Evolutionary conservation across 1,284 basidiomycete genomes (phyloP).

Genomic region (Ganoderma sinense): DNA sequence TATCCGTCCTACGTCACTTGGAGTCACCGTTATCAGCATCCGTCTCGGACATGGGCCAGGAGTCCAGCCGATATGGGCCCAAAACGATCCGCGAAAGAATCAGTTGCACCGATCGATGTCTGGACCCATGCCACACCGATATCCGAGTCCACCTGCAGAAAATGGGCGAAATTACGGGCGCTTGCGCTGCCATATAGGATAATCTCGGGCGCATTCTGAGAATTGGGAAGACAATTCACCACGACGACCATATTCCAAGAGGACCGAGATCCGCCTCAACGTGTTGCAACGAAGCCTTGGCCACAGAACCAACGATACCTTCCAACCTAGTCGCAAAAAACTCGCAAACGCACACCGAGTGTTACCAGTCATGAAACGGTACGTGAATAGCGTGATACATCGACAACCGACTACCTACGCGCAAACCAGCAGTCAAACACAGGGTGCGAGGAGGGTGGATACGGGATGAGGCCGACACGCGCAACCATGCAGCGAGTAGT

Average conservation of each 20-base stretch:
- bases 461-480: constrained; percentile 16
- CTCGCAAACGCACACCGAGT: not conserved
- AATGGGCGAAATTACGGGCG: not conserved
- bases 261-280: no score
- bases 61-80: not conserved
- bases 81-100: not conserved
- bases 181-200: not conserved
- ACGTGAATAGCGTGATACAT: constrained; percentile 34
- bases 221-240: no score
- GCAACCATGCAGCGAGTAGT: constrained; percentile 22
- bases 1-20: constrained; percentile 12
- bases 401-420: constrained; percentile 31
- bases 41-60: not conserved
- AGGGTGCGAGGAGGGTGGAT: not conserved
- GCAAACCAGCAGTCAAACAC: constrained; percentile 17
- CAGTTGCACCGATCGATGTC: not conserved
- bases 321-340: no score
- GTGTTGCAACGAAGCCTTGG: no score
- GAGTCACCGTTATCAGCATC: not conserved
- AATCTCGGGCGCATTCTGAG: not conserved
- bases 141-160: not conserved
- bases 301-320: no score
- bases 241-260: no score
- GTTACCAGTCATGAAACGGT: constrained; percentile 28
- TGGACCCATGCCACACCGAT: not conserved